Base-by-base conservation (phyloP, 2,329 filamentous ascomycete species). In the Raffaelea deltoideospora region DNA sequence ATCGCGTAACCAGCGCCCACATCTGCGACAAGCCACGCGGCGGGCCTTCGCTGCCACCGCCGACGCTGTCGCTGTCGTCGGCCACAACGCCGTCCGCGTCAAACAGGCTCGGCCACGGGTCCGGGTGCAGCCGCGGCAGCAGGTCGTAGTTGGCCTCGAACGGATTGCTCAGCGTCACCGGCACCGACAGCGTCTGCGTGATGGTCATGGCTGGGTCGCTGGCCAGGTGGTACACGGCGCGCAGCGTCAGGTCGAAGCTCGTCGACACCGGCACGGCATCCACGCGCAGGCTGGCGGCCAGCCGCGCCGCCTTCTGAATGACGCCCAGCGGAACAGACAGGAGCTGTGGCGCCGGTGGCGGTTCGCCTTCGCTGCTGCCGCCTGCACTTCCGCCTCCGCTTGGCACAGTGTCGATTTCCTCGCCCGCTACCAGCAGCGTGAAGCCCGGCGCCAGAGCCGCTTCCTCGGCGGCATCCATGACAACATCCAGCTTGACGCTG, bases 81-180 rank as follows among this genome's bases (percentile, higher is more conserved):
- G 21, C 59, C 55, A 6, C 47, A 43, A 72, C 48, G 13, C 59
- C 60, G 18, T 75, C 67, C 15, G 70, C 61, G 36, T 76, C 67
- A 55, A 96, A 98, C 48, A 92, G 76, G 52, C 79, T 86, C 1
- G 90, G 87, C 88, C 90, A 98, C 3, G 74, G 65, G 34, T 80
- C 77, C 0, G 69, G 56, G 53, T 95, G 80, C 4, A 94, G 64
- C 10, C 80, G 72, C 10, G 90, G 86, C 11, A 78, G 67, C 43
- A 96, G 74, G 43, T 92, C 84, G 54, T 93, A 95, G 49, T 82
- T 90, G 14, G 86, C 83, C 57, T 94, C 86, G 48, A 98, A 96
- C 0, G 88, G 85, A 34, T 76, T 78, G 37, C 84, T 74, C 38
- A 95, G 69, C 27, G 75, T 70, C 5, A 96, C 55, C 37, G 79